phyloP scores from a whole-genome alignment of 2,329 filamentous ascomycete genomes.

The Diaporthe nobilis region DNA sequence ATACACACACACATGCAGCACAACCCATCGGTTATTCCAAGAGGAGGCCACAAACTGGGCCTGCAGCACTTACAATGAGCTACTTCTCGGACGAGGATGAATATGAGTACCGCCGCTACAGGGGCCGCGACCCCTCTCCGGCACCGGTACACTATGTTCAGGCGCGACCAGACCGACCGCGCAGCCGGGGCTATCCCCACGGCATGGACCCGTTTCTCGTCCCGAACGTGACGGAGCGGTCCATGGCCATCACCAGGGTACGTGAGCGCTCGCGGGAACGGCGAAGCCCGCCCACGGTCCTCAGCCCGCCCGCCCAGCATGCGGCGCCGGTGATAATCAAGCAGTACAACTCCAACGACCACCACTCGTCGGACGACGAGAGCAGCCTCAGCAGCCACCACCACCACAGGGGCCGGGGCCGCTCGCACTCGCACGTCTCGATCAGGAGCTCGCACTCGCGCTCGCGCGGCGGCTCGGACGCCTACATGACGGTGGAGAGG shows the following conservation, averaged over 20 bases:
- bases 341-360: slow-evolving; percentile 62
- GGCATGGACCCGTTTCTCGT: slow-evolving; percentile 58
- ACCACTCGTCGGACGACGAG: slow-evolving; percentile 60
- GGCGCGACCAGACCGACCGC: slow-evolving; percentile 52
- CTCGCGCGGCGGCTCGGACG: slow-evolving; percentile 46
- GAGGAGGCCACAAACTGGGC: background rate
- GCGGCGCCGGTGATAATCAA: slow-evolving; percentile 69
- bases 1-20: background rate
- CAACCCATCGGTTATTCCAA: background rate
- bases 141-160: slow-evolving; percentile 63
- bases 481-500: slow-evolving; percentile 59
- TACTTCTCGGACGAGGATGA: slow-evolving; percentile 70
- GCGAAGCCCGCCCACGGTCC: slow-evolving; percentile 55
- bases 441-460: slow-evolving; percentile 47
- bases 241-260: slow-evolving; percentile 58
- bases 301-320: slow-evolving; percentile 49
- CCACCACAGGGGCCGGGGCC: slow-evolving; percentile 50
- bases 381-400: slow-evolving; percentile 52
- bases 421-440: slow-evolving; percentile 52
- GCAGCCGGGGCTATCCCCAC: slow-evolving; percentile 58
- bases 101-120: slow-evolving; percentile 63
- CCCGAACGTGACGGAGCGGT: slow-evolving; percentile 57
- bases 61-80: slow-evolving; percentile 42
- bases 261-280: slow-evolving; percentile 63
- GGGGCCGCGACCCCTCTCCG: slow-evolving; percentile 57